phyloP scores from a whole-genome alignment of 768 basidiomycete genomes.

The Scleroderma citrinum region DNA sequence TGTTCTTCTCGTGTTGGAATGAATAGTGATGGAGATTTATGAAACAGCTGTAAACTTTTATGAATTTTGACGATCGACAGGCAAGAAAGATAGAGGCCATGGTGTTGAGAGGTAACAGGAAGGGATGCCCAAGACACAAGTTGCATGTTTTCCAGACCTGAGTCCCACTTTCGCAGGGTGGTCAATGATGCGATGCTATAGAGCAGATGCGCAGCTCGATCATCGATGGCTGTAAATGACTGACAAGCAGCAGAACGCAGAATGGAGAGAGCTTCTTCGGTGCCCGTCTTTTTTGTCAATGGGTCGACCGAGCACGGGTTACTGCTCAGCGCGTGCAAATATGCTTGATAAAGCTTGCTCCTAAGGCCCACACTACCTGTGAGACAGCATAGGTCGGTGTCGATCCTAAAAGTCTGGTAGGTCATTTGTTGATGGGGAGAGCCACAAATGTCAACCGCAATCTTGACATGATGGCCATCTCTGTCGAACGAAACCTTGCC shows the following conservation, averaged over 20 bases:
- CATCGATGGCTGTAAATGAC: slow-evolving; percentile 35
- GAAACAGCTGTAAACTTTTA: slow-evolving; percentile 10
- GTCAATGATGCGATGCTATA: slow-evolving; percentile 28
- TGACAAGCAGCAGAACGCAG: slow-evolving; percentile 32
- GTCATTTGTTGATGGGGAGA: neutral
- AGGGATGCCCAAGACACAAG: slow-evolving; percentile 18
- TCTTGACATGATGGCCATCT: slow-evolving; percentile 12
- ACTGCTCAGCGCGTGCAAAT: slow-evolving; percentile 43
- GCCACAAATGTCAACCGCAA: slow-evolving; percentile 7
- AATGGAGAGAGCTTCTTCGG: slow-evolving; percentile 37
- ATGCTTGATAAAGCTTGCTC: slow-evolving; percentile 32
- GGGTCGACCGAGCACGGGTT: slow-evolving; percentile 36
- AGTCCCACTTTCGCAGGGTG: slow-evolving; percentile 32
- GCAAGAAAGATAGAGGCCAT: slow-evolving; percentile 18
- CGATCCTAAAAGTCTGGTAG: slow-evolving; percentile 27
- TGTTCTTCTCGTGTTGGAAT: slow-evolving; percentile 3
- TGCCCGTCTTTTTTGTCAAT: slow-evolving; percentile 37
- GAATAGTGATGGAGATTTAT: neutral
- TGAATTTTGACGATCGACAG: slow-evolving; percentile 26
- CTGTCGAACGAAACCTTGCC: slow-evolving; percentile 18
- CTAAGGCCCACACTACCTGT: slow-evolving; percentile 20
- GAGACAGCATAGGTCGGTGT: slow-evolving; percentile 27
- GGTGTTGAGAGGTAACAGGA: slow-evolving; percentile 26
- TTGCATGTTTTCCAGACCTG: slow-evolving; percentile 21
- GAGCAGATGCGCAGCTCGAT: slow-evolving; percentile 29